Percentiles rank a stretch among this genome's conserved stretches.
These are phyloP conservation scores for Inga laurina DNA, from an alignment of 306 rosid species.

Conservation along the genomic window DNA sequence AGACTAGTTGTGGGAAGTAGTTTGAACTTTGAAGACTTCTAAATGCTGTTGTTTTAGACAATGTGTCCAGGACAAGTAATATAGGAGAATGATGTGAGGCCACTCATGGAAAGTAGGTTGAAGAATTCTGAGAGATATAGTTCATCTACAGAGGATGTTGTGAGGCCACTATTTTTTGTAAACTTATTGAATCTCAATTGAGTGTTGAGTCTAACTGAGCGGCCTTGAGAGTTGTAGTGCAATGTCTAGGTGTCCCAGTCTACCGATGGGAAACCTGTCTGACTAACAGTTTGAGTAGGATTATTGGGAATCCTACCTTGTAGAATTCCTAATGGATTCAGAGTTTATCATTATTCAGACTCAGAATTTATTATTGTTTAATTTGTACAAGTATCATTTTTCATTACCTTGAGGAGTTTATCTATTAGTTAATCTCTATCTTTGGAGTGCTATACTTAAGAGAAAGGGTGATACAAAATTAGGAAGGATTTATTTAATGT, in stretches of 20 bases:
- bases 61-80: background rate
- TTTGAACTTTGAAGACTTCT: background rate
- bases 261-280: background rate
- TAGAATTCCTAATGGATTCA: background rate
- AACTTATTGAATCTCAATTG: background rate
- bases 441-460: background rate
- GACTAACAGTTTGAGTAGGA: background rate
- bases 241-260: background rate
- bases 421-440: background rate
- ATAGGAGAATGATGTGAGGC: background rate
- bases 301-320: background rate
- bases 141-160: background rate
- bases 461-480: background rate
- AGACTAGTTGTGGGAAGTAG: background rate
- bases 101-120: background rate
- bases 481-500: background rate
- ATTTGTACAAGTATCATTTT: background rate
- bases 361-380: background rate
- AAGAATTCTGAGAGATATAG: background rate
- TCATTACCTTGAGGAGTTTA: background rate
- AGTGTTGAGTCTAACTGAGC: background rate
- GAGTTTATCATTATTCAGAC: background rate
- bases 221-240: background rate
- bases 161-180: background rate
- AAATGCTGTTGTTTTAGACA: background rate